Conservation (phyloP, 1,284 basidiomycete genomes). For the Flammula alnicola region DNA sequence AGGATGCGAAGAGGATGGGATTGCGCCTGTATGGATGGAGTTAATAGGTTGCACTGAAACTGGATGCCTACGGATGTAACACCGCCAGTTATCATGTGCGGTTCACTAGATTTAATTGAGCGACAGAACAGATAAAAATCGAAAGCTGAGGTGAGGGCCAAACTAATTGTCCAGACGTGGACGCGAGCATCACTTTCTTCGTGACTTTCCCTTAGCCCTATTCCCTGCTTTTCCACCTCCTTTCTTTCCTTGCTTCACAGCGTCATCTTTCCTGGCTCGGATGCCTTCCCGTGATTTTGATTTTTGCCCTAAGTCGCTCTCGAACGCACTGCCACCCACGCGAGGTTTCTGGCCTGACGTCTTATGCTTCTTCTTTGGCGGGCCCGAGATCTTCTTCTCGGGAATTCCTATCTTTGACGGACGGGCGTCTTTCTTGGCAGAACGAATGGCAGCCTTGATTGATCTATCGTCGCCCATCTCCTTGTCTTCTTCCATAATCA, state of each 20-base stretch:
- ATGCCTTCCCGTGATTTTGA: slow-evolving; percentile 26
- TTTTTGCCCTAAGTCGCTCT: slow-evolving; percentile 27
- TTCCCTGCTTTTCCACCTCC: slow-evolving; percentile 28
- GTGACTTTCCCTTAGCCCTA: slow-evolving; percentile 17
- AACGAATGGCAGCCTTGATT: slow-evolving; percentile 78
- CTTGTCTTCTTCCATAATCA: slow-evolving; percentile 82
- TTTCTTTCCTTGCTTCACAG: slow-evolving; percentile 54
- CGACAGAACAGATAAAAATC: neutral
- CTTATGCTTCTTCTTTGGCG: slow-evolving; percentile 23
- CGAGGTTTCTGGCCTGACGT: slow-evolving; percentile 40
- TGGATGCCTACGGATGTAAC: slow-evolving; percentile 6
- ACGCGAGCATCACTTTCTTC: slow-evolving; percentile 13
- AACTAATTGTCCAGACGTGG: too few species aligned
- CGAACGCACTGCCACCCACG: slow-evolving; percentile 26
- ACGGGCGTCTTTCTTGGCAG: slow-evolving; percentile 79
- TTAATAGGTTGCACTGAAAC: slow-evolving; percentile 52
- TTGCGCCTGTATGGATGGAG: slow-evolving; percentile 62
- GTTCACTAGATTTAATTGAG: neutral
- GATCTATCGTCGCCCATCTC: slow-evolving; percentile 58
- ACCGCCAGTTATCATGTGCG: too few species aligned
- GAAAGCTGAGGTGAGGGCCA: neutral
- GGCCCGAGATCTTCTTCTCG: slow-evolving; percentile 18
- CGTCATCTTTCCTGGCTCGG: slow-evolving; percentile 54
- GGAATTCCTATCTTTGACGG: slow-evolving; percentile 35
- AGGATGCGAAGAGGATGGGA: slow-evolving; percentile 75